phyloP scores from a whole-genome alignment of 2,329 filamentous ascomycete species.

The Phialocephala sp. region DNA sequence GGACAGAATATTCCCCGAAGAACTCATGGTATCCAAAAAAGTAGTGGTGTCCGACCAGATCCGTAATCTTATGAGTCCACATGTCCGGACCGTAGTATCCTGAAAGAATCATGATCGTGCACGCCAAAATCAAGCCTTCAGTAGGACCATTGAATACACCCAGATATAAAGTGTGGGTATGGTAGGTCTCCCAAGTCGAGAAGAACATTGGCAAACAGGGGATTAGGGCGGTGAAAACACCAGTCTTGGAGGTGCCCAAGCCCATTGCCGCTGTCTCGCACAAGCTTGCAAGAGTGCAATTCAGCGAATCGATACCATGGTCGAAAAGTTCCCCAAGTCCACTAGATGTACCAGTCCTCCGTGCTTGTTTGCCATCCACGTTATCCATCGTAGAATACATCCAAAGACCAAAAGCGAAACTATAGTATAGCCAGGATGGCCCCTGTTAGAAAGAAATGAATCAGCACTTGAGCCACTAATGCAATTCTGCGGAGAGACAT shows the following conservation, averaged over 20 bases:
- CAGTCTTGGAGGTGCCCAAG: conserved; percentile 80
- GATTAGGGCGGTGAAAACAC: conserved; percentile 88
- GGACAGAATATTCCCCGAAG: conserved; percentile 75
- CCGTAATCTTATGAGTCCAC: conserved; percentile 78
- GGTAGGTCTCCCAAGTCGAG: conserved; percentile 99
- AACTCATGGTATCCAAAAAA: conserved; percentile 59
- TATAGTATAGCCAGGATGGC: conserved; percentile 92
- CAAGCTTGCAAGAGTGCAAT: conserved; percentile 91
- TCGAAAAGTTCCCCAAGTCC: conserved; percentile 96
- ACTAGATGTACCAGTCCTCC: conserved; percentile 92
- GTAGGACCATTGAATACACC: conserved; percentile 97
- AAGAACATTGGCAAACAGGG: conserved; percentile 99
- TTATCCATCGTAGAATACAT: conserved; percentile 99
- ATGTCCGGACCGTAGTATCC: conserved; percentile 88
- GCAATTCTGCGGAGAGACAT: conserved; percentile 46
- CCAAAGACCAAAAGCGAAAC: conserved; percentile 94
- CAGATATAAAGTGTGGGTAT: conserved; percentile 95
- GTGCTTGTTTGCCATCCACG: conserved; percentile 96
- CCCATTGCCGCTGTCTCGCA: conserved; percentile 94
- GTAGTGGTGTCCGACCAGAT: conserved; percentile 66
- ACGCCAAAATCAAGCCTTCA: conserved; percentile 90
- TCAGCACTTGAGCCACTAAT: conserved; percentile 26
- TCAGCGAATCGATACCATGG: conserved; percentile 97
- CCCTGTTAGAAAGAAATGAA: conserved; percentile 57
- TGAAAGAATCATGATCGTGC: conserved; percentile 82